Evolutionary conservation across 2,329 filamentous ascomycete genomes (phyloP), one percentile per base, ranked within the genome.

Genomic region (Fusarium sp.): DNA sequence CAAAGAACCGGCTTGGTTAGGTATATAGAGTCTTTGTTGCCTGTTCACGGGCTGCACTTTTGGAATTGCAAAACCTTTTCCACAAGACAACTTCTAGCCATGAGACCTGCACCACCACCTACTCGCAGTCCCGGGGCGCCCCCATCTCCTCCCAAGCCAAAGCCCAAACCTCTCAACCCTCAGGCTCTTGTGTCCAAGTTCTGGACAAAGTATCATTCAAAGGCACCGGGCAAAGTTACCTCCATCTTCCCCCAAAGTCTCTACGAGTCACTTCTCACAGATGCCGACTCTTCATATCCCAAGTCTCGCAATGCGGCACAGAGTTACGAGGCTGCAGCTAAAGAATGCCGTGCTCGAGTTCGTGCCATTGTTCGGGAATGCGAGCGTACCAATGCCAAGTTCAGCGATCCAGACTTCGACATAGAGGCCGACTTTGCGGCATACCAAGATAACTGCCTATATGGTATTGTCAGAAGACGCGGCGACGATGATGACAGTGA

Each of bases 311-410:
- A 83, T 44, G 82, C 81, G 11, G 77, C 76, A 15, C 77, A 81
- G 44, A 80, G 77, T 65, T 84, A 84, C 63, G 80, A 83, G 62
- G 74, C 76, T 6, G 82, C 82, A 13, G 79, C 80, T 14, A 69
- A 70, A 28, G 77, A 81, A 47, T 84, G 82, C 62, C 76, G 78
- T 28, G 79, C 79, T 47, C 77, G 76, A 42, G 81, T 84, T 17
- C 75, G 71, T 38, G 77, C 79, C 38, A 77, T 83, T 53, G 77
- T 82, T 39, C 75, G 75, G 40, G 81, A 83, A 64, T 84, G 81
- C 71, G 73, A 79, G 42, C 80, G 81, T 28, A 83, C 80, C 24
- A 84, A 84, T 63, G 77, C 81, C 58, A 84, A 82, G 72, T 84
- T 81, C 58, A 82, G 79, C 44, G 82, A 84, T 51, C 76, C 80